phyloP scores from a whole-genome alignment of 1,139 yeast genomes.

The Candida pseudoviswanathii region DNA sequence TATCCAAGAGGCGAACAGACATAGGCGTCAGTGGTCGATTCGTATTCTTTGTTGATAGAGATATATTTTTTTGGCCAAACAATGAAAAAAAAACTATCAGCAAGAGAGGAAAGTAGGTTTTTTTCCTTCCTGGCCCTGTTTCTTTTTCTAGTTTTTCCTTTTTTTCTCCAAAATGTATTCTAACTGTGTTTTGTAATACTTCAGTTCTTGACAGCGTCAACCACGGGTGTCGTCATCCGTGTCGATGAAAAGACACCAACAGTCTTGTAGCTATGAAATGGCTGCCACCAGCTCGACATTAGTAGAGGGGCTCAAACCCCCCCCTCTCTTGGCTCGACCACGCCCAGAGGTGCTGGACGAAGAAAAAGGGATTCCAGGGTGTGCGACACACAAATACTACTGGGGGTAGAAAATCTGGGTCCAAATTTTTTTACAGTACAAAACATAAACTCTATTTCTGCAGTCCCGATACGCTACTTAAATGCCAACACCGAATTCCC shows the following conservation, averaged over 20 bases:
- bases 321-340: too few relatives aligned
- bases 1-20: slow-evolving; percentile 3
- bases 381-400: too few relatives aligned
- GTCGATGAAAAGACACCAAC: too few relatives aligned
- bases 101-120: neutral
- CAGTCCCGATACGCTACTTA: slow-evolving; percentile 11
- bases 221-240: too few relatives aligned
- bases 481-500: slow-evolving; percentile 25
- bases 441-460: too few relatives aligned
- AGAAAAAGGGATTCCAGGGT: too few relatives aligned
- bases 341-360: too few relatives aligned
- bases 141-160: neutral
- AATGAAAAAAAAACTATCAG: slow-evolving; percentile 1
- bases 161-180: neutral
- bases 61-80: slow-evolving; percentile 1
- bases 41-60: slow-evolving; percentile 1
- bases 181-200: neutral
- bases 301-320: too few relatives aligned
- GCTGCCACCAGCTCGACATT: too few relatives aligned
- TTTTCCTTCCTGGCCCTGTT: neutral
- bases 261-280: too few relatives aligned
- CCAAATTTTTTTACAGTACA: too few relatives aligned
- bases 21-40: neutral
- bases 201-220: neutral
- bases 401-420: too few relatives aligned